Percentiles rank a stretch among this genome's conserved stretches.
phyloP scores from a whole-genome alignment of 495 filamentous ascomycete genomes.

The Hyphodiscus hymeniophilus region DNA sequence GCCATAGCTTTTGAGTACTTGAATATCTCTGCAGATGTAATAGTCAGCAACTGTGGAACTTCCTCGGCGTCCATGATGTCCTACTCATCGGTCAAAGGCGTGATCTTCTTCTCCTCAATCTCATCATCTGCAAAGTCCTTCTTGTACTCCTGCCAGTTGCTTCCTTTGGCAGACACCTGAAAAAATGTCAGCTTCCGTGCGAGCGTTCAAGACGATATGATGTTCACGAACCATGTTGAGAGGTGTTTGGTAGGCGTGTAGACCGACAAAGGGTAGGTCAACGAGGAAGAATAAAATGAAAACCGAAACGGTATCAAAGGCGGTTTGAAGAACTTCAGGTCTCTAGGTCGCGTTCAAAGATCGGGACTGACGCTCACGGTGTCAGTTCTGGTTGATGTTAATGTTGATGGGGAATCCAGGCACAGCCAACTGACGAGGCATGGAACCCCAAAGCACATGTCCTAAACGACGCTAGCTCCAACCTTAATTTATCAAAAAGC shows the following conservation, averaged over 20 bases:
- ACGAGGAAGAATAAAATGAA: no score
- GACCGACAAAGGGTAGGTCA: no score
- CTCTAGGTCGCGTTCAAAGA: not conserved
- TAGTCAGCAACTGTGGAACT: conserved; percentile 9
- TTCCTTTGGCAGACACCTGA: conserved; percentile 65
- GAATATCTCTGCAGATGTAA: conserved; percentile 67
- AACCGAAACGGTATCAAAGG: no score
- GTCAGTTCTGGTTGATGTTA: conserved; percentile 2
- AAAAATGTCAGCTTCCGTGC: not conserved
- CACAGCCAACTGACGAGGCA: conserved; percentile 5
- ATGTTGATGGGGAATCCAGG: not conserved
- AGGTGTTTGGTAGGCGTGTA: no score
- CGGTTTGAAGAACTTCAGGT: no score
- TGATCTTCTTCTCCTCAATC: conserved; percentile 98
- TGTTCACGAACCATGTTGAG: not conserved
- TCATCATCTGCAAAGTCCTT: conserved; percentile 96
- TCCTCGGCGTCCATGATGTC: conserved; percentile 23
- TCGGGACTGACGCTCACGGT: not conserved
- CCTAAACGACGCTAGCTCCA: not conserved
- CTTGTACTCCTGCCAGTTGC: conserved; percentile 96
- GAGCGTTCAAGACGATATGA: conserved; percentile 1
- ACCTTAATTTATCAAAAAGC: conserved; percentile 3
- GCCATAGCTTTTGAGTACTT: conserved; percentile 98
- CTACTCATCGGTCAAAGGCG: conserved; percentile 90
- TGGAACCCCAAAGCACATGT: not conserved